Evolutionary conservation across 495 filamentous ascomycete species (phyloP), one percentile per base, ranked within the genome.

Genomic region (Penicillium waksmanii): DNA sequence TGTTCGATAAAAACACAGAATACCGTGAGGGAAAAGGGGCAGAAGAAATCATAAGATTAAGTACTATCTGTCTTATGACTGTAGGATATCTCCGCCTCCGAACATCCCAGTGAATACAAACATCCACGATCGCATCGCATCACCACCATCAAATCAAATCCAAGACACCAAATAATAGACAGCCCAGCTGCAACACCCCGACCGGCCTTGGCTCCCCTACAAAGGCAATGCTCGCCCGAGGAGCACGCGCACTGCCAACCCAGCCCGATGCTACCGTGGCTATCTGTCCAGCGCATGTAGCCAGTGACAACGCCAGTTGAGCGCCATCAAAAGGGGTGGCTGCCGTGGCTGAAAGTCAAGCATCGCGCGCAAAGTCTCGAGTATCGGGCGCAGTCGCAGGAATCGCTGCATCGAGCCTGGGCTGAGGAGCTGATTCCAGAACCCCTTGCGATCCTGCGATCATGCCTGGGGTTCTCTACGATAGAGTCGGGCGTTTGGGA

Each of bases 181-280:
- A 13, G 9, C 11, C 46, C 7, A 48, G 23, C 21, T 9, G 23
- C 46, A 48, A 11, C 21, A 25, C 10, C 19, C 46, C 19, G 23
- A 34, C 19, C 19, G 48, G 56, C 25, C 38, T 43, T 52, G 56
- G 34, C 27, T 40, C 49, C 23, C 34, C 51, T 36, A 55, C 52
- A 46, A 44, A 55, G 53, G 40, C 53, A 55, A 34, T 46, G 23
- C 40, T n/a, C 53, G 40, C 53, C 40, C 40, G 51, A 51, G 49
- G 47, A 48, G 6, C 46, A 48, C 46, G 46, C 46, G 23, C 46
- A 25, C 9, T 9, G 21, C 66, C 56, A 65, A 40, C 55, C 17
- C 38, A 21, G 18, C 61, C 51, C 58, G 59, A 71, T 71, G 66
- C 33, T 61, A 71, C 68, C 54, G 56, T 71, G 68, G 61, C 63